These are phyloP conservation scores for Saccharomyces eubayanus DNA, from an alignment of 805 yeast species.

Conservation along the genomic window DNA sequence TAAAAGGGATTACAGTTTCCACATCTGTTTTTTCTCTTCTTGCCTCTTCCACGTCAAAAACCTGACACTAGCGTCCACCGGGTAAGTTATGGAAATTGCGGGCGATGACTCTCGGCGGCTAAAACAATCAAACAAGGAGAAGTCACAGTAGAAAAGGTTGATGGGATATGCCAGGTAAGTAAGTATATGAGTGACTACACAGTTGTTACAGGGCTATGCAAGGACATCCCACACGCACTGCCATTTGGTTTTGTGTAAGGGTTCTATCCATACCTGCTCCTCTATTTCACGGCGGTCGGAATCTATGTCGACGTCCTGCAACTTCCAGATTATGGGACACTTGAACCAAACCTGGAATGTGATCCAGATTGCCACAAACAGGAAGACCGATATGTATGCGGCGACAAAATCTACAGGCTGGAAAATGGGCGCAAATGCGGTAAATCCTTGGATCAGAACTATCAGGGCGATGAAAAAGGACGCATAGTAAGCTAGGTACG, in stretches of 20 bases:
- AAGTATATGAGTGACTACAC: background rate
- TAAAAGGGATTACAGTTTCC: background rate
- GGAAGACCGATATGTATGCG: slow-evolving; percentile 58
- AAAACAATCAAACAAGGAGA: background rate
- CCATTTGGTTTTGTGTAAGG: background rate
- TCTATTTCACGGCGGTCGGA: slow-evolving; percentile 44
- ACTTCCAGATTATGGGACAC: slow-evolving; percentile 36
- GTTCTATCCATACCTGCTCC: slow-evolving; percentile 4
- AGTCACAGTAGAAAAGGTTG: background rate
- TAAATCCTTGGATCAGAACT: slow-evolving; percentile 60
- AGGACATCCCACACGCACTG: background rate
- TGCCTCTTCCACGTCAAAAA: background rate
- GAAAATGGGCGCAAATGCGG: slow-evolving; percentile 44
- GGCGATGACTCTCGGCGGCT: background rate
- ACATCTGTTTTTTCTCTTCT: slow-evolving; percentile 2
- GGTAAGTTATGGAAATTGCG: background rate
- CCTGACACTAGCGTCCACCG: background rate
- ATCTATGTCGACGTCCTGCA: slow-evolving; percentile 33
- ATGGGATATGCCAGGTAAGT: background rate
- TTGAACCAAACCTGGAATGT: slow-evolving; percentile 46
- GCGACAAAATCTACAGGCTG: slow-evolving; percentile 52
- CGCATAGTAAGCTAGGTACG: slow-evolving; percentile 55
- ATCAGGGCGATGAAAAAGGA: slow-evolving; percentile 44
- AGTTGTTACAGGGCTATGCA: background rate
- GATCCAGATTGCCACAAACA: slow-evolving; percentile 46